A percentile compares a stretch with the other conserved stretches of the same genome.
Evolutionary conservation across 257 asterid species (phyloP).

Genomic region (Phtheirospermum japonicum): DNA sequence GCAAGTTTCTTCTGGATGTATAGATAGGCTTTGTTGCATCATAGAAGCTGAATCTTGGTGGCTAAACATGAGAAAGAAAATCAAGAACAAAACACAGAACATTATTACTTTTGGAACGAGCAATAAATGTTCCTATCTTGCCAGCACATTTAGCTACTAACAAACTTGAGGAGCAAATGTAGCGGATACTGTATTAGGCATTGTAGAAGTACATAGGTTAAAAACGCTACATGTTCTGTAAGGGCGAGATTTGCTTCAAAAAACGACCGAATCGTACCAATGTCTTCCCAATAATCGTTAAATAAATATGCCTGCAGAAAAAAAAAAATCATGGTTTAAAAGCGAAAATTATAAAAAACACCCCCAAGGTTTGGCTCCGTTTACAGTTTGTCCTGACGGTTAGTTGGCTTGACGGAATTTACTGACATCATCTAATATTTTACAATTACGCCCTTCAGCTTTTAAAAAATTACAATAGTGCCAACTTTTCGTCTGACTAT

Average conservation of each 20-base stretch:
- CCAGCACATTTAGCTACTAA: too few species aligned
- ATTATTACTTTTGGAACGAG: not conserved
- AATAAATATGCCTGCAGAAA: conserved; percentile 77
- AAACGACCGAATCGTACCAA: conserved; percentile 91
- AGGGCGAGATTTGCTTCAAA: conserved; percentile 98
- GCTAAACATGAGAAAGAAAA: conserved; percentile 44
- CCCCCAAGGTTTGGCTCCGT: too few species aligned
- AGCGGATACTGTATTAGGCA: too few species aligned
- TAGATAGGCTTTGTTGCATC: conserved; percentile 92
- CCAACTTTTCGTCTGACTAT: too few species aligned
- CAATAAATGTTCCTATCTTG: too few species aligned
- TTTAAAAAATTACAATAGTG: too few species aligned
- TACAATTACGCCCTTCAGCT: too few species aligned
- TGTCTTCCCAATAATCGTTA: conserved; percentile 98
- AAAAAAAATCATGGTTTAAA: not conserved
- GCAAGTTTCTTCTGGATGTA: conserved; percentile 93
- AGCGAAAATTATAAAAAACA: too few species aligned
- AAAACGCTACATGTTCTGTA: conserved; percentile 77
- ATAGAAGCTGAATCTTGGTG: conserved; percentile 92
- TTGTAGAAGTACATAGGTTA: not conserved
- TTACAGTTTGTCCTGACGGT: too few species aligned
- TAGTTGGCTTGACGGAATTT: too few species aligned
- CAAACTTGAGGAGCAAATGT: too few species aligned
- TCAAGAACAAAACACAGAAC: not conserved
- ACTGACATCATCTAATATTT: too few species aligned